Evolutionary conservation across 108 stramenopile species (phyloP).

Genomic region (Asterionellopsis glacialis): DNA sequence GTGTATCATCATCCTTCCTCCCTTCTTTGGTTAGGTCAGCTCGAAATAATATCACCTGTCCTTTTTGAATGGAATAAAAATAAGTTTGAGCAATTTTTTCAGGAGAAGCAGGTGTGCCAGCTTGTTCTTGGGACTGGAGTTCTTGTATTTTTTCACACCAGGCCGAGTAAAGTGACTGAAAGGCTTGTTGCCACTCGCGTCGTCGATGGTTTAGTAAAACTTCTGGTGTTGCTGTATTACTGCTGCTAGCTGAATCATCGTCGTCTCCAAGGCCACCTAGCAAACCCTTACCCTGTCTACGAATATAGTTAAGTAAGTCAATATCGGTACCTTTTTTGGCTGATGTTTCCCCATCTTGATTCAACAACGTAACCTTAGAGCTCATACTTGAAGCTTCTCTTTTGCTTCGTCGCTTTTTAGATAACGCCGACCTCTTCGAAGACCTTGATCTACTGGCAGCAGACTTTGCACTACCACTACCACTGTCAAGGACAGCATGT

Average conservation of each 20-base stretch:
- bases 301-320: too few species aligned
- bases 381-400: too few species aligned
- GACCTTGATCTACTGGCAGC: too few species aligned
- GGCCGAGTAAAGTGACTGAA: slow-evolving; percentile 25
- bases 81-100: slow-evolving; percentile 4
- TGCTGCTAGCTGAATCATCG: neutral
- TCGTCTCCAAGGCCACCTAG: neutral
- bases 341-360: neutral
- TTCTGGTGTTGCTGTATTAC: neutral
- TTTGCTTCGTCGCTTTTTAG: too few species aligned
- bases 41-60: slow-evolving; percentile 34
- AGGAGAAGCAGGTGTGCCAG: neutral
- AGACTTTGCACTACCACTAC: too few species aligned
- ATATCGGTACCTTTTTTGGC: neutral
- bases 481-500: neutral
- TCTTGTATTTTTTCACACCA: slow-evolving; percentile 24
- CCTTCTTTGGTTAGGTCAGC: neutral
- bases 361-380: neutral
- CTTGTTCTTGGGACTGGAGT: neutral
- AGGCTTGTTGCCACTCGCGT: slow-evolving; percentile 45
- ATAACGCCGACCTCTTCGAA: too few species aligned
- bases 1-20: neutral
- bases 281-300: too few species aligned
- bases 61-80: slow-evolving; percentile 31
- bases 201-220: slow-evolving; percentile 4